Conservation (phyloP, 441 rosid species). For the Populus hybrid region DNA sequence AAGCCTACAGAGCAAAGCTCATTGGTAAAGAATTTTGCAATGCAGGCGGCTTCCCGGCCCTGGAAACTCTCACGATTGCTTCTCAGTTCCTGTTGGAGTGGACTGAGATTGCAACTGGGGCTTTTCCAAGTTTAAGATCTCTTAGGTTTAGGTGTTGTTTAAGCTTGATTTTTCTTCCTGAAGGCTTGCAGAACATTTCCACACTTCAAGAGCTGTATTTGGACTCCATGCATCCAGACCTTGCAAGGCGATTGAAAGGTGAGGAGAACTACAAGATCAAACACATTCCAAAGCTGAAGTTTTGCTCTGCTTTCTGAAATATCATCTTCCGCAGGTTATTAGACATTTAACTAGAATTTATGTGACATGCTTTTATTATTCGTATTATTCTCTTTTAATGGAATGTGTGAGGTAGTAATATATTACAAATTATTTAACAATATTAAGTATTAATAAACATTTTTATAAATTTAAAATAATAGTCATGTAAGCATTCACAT, state of each 20-base stretch:
- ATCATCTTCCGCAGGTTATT: no score
- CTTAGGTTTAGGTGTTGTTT: not conserved
- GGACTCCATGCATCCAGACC: not conserved
- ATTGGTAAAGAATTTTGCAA: slow-evolving; percentile 17
- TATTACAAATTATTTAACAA: no score
- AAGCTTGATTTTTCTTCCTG: slow-evolving; percentile 16
- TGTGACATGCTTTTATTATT: not conserved
- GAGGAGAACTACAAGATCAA: not conserved
- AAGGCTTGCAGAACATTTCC: slow-evolving; percentile 17
- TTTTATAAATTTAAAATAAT: no score
- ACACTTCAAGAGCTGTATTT: not conserved
- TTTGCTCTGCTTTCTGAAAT: not conserved
- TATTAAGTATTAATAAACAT: not conserved
- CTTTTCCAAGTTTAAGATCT: slow-evolving; percentile 15
- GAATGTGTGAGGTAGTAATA: not conserved
- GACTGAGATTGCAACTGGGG: slow-evolving; percentile 15
- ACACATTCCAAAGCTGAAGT: not conserved
- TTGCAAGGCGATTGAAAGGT: not conserved
- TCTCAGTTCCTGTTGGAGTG: not conserved
- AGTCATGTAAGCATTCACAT: not conserved
- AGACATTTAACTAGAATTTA: not conserved
- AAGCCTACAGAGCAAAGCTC: not conserved
- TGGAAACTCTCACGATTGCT: slow-evolving; percentile 11
- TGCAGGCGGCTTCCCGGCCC: slow-evolving; percentile 14
- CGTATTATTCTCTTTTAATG: not conserved